Conservation (phyloP, 768 basidiomycete genomes). For the Ramaria rubella region DNA sequence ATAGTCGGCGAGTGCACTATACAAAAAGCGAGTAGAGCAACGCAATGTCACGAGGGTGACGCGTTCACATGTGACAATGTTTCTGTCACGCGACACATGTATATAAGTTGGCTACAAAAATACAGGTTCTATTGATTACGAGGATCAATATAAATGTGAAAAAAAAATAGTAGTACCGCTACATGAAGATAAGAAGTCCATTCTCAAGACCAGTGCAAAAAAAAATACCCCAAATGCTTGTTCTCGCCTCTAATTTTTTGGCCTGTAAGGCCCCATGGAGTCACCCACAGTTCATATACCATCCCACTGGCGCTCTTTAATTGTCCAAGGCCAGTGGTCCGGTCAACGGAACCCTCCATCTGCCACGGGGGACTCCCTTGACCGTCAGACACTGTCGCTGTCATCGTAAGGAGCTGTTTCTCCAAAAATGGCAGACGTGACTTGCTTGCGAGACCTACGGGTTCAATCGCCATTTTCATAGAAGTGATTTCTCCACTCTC, state of each 20-base stretch:
- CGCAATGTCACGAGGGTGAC: neutral
- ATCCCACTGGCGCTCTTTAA: neutral
- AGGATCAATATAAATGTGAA: no score
- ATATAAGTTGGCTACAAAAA: neutral
- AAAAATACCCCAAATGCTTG: constrained; percentile 9
- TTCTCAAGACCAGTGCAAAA: neutral
- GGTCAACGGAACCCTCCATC: constrained; percentile 2
- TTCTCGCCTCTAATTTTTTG: neutral
- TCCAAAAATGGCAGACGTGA: constrained; percentile 1
- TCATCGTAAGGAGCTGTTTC: constrained; percentile 1
- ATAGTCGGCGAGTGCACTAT: neutral
- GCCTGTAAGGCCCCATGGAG: constrained; percentile 4
- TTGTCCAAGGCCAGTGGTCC: neutral
- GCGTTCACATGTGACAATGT: constrained; percentile 7
- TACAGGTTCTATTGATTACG: neutral
- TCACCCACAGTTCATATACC: neutral
- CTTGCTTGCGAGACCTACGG: constrained; percentile 3
- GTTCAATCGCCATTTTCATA: neutral
- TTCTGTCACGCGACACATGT: constrained; percentile 2
- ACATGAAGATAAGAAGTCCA: neutral
- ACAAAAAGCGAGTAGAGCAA: neutral
- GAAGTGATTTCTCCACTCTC: neutral
- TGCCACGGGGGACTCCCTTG: neutral
- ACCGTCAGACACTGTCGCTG: neutral
- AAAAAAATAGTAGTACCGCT: neutral